These are phyloP conservation scores for Epichloe scottii DNA, from an alignment of 2,329 filamentous ascomycete genomes.

Conservation along the genomic window DNA sequence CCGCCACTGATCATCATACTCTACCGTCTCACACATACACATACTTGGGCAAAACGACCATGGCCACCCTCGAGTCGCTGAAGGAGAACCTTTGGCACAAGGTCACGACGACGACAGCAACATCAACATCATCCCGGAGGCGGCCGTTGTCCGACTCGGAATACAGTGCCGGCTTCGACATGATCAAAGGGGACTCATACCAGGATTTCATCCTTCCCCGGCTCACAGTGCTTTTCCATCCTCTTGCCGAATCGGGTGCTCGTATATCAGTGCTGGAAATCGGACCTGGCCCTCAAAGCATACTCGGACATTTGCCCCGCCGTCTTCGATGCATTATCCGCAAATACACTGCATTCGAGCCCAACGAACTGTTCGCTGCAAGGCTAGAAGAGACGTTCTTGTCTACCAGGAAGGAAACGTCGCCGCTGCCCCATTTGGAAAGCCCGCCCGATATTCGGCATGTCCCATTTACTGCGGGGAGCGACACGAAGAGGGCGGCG, in stretches of 20 bases:
- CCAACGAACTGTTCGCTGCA: background rate
- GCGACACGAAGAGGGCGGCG: background rate
- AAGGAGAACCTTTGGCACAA: background rate
- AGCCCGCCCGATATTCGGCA: background rate
- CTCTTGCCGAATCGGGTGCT: slow-evolving; percentile 27
- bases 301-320: slow-evolving; percentile 36
- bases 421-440: background rate
- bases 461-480: background rate
- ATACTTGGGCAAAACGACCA: background rate
- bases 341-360: background rate
- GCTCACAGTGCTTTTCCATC: background rate
- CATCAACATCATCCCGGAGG: slow-evolving; percentile 10
- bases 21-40: no score
- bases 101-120: background rate
- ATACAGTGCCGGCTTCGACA: slow-evolving; percentile 35
- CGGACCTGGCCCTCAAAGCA: slow-evolving; percentile 42
- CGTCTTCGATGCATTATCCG: slow-evolving; percentile 22
- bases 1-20: no score
- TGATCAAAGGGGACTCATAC: slow-evolving; percentile 21
- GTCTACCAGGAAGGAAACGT: background rate
- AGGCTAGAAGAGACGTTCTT: background rate
- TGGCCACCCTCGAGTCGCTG: background rate
- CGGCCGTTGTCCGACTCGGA: slow-evolving; percentile 32
- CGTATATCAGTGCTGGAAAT: slow-evolving; percentile 45
- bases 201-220: background rate